A percentile compares a stretch with the other conserved stretches of the same genome.
Conservation (phyloP, 1,284 basidiomycete species). For the Ceratobasidium sp. region DNA sequence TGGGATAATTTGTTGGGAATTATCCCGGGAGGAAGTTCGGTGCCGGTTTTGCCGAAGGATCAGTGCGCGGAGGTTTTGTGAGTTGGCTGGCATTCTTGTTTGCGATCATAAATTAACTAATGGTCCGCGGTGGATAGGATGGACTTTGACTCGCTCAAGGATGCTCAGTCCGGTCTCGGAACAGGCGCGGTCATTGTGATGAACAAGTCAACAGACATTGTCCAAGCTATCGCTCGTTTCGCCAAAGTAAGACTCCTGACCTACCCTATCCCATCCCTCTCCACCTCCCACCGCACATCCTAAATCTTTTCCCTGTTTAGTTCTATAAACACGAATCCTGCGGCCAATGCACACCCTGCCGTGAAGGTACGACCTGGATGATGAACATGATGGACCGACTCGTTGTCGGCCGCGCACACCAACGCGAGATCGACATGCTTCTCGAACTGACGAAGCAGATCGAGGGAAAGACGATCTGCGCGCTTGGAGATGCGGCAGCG, state of each 20-base stretch:
- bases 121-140: slow-evolving; percentile 79
- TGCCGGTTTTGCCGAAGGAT: slow-evolving; percentile 90
- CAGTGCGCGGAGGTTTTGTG: slow-evolving; percentile 86
- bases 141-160: slow-evolving; percentile 99
- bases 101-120: too few relatives aligned
- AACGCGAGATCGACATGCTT: slow-evolving; percentile 97
- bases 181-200: slow-evolving; percentile 99
- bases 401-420: slow-evolving; percentile 88
- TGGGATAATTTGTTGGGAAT: slow-evolving; percentile 98
- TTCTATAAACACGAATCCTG: slow-evolving; percentile 99
- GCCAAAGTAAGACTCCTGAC: slow-evolving; percentile 73
- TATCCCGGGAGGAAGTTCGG: slow-evolving; percentile 94
- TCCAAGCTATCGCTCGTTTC: slow-evolving; percentile 93
- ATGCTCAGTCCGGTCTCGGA: slow-evolving; percentile 92
- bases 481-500: slow-evolving; percentile 95
- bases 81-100: slow-evolving; percentile 54
- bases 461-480: slow-evolving; percentile 95
- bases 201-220: slow-evolving; percentile 97
- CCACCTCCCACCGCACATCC: slow-evolving; percentile 1
- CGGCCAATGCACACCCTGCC: slow-evolving; percentile 97
- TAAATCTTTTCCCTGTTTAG: slow-evolving; percentile 51
- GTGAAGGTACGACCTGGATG: slow-evolving; percentile 98
- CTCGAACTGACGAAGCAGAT: slow-evolving; percentile 90
- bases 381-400: slow-evolving; percentile 98
- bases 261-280: slow-evolving; percentile 14